Conservation (phyloP, 2,329 filamentous ascomycete species). For the Scopulariopsis brevicaulis region DNA sequence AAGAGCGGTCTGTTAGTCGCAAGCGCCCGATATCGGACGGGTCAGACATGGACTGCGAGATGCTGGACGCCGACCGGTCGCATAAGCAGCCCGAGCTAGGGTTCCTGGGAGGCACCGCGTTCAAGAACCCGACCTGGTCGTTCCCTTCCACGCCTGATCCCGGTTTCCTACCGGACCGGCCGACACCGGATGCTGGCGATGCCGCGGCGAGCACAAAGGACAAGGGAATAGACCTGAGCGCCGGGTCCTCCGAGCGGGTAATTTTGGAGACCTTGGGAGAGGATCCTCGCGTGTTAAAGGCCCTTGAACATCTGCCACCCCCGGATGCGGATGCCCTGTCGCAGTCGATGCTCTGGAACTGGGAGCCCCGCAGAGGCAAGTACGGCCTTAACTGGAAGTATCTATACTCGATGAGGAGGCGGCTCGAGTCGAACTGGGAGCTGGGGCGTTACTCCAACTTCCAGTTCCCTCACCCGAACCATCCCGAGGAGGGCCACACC, state of each 20-base stretch:
- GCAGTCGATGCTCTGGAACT: conserved; percentile 28
- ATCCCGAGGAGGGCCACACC: conserved; percentile 71
- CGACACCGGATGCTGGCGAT: not conserved
- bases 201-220: not conserved
- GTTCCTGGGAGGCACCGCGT: conserved; percentile 9
- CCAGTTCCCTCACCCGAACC: conserved; percentile 74
- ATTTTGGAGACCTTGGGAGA: not conserved
- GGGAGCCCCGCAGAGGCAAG: conserved; percentile 31
- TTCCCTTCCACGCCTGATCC: not conserved
- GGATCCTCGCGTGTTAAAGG: not conserved
- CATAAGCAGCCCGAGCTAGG: conserved; percentile 13
- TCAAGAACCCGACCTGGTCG: conserved; percentile 14
- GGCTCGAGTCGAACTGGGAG: conserved; percentile 86
- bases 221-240: not conserved
- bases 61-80: conserved; percentile 20
- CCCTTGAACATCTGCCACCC: not conserved
- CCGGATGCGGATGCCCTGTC: not conserved
- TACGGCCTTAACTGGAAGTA: conserved; percentile 84
- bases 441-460: conserved; percentile 74
- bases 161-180: not conserved
- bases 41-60: conserved; percentile 7
- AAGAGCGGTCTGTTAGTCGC: not conserved
- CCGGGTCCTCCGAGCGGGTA: not conserved
- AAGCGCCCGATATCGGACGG: not conserved
- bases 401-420: conserved; percentile 76